Conservation (phyloP, 179 eudicot genomes). For the Beta corolliflora region DNA sequence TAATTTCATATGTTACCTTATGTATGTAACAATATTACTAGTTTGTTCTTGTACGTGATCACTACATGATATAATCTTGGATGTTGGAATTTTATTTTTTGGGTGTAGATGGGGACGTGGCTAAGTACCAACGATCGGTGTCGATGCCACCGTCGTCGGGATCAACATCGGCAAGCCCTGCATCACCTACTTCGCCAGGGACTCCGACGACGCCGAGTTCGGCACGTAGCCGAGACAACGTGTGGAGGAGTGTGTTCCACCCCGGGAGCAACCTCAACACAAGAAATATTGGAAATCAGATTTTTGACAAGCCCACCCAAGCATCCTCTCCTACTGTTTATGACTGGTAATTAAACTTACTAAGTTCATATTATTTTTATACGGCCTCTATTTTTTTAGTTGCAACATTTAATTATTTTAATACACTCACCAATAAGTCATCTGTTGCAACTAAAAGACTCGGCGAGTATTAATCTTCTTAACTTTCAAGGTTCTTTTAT, state of each 20-base stretch:
- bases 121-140: conserved; percentile 46
- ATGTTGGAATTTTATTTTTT: neutral
- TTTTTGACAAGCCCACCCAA: conserved; percentile 68
- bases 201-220: conserved; percentile 55
- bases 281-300: conserved; percentile 54
- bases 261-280: conserved; percentile 84
- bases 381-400: no score
- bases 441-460: no score
- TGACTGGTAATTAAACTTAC: conserved; percentile 62
- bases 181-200: conserved; percentile 52
- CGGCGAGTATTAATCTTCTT: no score
- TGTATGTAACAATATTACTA: neutral
- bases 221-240: conserved; percentile 58
- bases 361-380: no score
- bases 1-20: neutral
- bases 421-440: no score
- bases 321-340: conserved; percentile 78
- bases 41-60: no score
- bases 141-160: conserved; percentile 51
- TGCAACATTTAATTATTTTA: no score
- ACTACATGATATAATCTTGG: neutral
- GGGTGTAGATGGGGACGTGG: conserved; percentile 18
- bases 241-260: conserved; percentile 93
- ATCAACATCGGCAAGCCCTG: conserved; percentile 30
- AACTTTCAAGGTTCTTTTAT: no score